Conservation (phyloP, 1,139 yeast species). For the Suhomyces guaymorum region DNA sequence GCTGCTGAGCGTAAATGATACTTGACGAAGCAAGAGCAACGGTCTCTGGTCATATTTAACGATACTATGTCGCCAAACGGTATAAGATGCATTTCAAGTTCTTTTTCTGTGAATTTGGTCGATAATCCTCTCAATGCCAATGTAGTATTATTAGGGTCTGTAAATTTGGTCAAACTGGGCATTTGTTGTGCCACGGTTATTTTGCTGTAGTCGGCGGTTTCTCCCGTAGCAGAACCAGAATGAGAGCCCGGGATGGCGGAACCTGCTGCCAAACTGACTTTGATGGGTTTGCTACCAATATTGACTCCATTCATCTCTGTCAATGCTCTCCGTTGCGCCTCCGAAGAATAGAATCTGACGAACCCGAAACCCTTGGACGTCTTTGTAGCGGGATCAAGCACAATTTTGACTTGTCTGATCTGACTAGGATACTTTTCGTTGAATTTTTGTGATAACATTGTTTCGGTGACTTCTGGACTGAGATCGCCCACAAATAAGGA, state of each 20-base stretch:
- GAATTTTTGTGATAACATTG: constrained; percentile 64
- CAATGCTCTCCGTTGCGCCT: constrained; percentile 74
- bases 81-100: constrained; percentile 30
- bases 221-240: too few relatives aligned
- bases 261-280: constrained; percentile 53
- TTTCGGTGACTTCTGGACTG: constrained; percentile 74
- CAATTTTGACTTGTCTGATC: constrained; percentile 81
- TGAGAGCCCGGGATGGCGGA: constrained; percentile 14
- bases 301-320: constrained; percentile 80
- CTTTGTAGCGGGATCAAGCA: constrained; percentile 77
- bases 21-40: constrained; percentile 27
- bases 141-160: constrained; percentile 42
- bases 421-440: constrained; percentile 66
- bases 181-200: constrained; percentile 38
- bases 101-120: constrained; percentile 31
- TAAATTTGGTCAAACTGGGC: constrained; percentile 32
- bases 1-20: constrained; percentile 38
- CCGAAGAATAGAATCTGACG: constrained; percentile 73
- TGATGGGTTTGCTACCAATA: constrained; percentile 72
- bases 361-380: constrained; percentile 88
- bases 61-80: constrained; percentile 39
- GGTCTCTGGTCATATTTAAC: constrained; percentile 24
- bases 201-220: too few relatives aligned
- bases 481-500: constrained; percentile 88
- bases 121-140: constrained; percentile 33